Base-by-base conservation (phyloP, 2,329 filamentous ascomycete genomes). In the Sordariomycetes sp. region DNA sequence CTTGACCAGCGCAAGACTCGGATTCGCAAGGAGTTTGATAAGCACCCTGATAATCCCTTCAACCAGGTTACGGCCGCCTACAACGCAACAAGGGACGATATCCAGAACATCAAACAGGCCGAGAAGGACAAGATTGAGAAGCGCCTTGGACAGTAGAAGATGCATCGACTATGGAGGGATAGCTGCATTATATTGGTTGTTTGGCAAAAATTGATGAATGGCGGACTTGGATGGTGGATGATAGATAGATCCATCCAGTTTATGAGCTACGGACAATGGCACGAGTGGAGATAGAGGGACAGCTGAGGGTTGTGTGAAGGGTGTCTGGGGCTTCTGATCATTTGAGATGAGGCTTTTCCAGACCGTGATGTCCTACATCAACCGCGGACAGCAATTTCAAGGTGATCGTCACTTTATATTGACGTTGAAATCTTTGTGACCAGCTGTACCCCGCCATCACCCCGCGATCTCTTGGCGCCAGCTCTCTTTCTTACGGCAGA, bases 31-130 rank as follows among this genome's bases (percentile, higher is more conserved):
- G 92, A 96, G 64, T 98, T 96, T 57, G 83, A 94, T 59, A 93
- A 86, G 68, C 84, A 83, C 50, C 81, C 85, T 2, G 90, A 96
- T 48, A 98, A 98, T 58, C 92, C 92, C 11, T 92, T 94, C 64
- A 94, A 94, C 63, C 86, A 94, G 63, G 79, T 81, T 12, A 75
- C 67, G 33, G 84, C 78, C 3, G 58, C 68, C 4, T 93, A 86
- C 61, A 85, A 98, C 58, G 75, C 85, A 35, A 74, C 71, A 16
- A 82, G 75, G 59, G 85, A 86, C 4, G 90, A 98, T 49, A 49
- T 94, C 29, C 68, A 68, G 32, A 68, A 74, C 32, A 61, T 88
- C 38, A 74, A 67, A 52, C 64, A 76, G 27, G 58, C 69, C 36
- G 85, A 94, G 64, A 79, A 70, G 62, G 53, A 59, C 45, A 87